Base-by-base conservation (phyloP, 2,329 filamentous ascomycete species). In the Taxawa tesnikishii region DNA sequence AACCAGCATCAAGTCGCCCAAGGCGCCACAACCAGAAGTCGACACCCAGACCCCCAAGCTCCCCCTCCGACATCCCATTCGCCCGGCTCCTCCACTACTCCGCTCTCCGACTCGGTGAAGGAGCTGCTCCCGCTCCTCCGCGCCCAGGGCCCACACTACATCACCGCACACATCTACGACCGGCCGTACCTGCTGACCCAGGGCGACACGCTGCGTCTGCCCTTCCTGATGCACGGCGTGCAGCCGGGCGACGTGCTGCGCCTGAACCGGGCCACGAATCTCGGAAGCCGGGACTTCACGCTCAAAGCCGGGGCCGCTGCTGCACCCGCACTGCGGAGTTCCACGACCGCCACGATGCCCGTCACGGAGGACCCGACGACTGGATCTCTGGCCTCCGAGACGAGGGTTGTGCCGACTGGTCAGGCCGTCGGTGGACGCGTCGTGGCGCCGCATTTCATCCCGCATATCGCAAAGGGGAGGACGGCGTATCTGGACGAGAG, bases 241-340 rank as follows among this genome's bases (percentile, higher is more conserved):
- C 48, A 54, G 37, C 78, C 85, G 1, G 90, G 90, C 17, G 88
- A 96, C 53, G 65, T 92, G 23, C 67, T 98, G 38, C 81, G 87
- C 5, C 69, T 98, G 36, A 88, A 94, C 61, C 79, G 85, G 34
- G 90, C 85, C 15, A 79, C 75, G 25, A 66, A 79, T 33, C 62
- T 98, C 27, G 90, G 90, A 16, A 88, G 79, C 44, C 71, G 90
- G 41, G 88, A 96, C 56, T 93, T 83, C 60, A 94, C 88, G 4
- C 66, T 96, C 41, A 83, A 85, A 56, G 60, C 64, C 1, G 83
- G 82, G 4, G 62, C 70, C 4, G n/a, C 8, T 8, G 75, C 81
- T n/a, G 29, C 45, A 7, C 44, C 49, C 3, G 45, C 44, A 36
- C 35, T 50, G 10, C 51, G 47, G 28, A 51, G 47, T 24, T 37